A percentile compares a stretch with the other conserved stretches of the same genome.
Conservation (phyloP, 371 early-diverging fungal species). For the Scutellospora calospora region DNA sequence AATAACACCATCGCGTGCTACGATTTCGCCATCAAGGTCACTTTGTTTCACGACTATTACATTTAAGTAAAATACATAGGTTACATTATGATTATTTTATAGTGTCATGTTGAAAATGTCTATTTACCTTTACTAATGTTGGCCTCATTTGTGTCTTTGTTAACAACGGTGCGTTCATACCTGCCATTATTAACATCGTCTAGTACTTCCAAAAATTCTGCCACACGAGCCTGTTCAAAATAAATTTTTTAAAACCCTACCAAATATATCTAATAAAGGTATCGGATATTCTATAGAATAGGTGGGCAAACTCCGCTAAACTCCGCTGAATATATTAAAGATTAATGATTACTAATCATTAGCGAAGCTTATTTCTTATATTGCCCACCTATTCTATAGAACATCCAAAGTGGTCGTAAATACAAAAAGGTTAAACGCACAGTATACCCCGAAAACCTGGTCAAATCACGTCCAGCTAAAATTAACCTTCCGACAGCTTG, state of each 20-base stretch:
- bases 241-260: neutral
- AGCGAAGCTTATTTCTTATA: too few relatives aligned
- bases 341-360: too few relatives aligned
- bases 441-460: constrained; percentile 81
- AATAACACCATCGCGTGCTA: constrained; percentile 74
- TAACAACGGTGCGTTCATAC: constrained; percentile 68
- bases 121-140: constrained; percentile 51
- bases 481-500: constrained; percentile 89
- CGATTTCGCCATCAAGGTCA: constrained; percentile 67
- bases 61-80: neutral
- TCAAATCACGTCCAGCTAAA: constrained; percentile 82
- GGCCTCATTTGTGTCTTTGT: constrained; percentile 53
- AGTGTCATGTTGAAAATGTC: neutral
- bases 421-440: constrained; percentile 46
- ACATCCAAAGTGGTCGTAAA: too few relatives aligned
- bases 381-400: too few relatives aligned
- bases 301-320: too few relatives aligned
- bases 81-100: neutral
- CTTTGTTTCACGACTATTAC: constrained; percentile 56
- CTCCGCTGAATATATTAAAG: too few relatives aligned
- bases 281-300: too few relatives aligned
- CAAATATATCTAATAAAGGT: too few relatives aligned
- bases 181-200: constrained; percentile 73
- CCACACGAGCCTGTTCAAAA: constrained; percentile 67
- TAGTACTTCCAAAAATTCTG: constrained; percentile 78